These are phyloP conservation scores for Sporothrix dimorphospora DNA, from an alignment of 2,329 filamentous ascomycete genomes.

Conservation along the genomic window DNA sequence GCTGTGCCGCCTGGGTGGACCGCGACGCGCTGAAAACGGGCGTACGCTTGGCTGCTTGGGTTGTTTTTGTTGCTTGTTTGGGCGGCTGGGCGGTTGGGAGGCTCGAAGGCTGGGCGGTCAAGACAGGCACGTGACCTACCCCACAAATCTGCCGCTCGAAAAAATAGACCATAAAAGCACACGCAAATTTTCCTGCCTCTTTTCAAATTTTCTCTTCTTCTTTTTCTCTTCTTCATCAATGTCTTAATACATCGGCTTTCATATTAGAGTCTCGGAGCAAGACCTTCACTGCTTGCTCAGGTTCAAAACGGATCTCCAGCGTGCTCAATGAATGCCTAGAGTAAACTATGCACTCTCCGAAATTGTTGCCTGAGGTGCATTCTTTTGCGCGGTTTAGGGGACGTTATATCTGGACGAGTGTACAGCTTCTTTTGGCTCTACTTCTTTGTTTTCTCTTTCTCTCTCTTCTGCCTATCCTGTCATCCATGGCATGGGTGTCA, in stretches of 20 bases:
- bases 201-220: constrained; percentile 46
- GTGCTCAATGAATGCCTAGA: constrained; percentile 99
- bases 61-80: neutral
- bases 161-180: constrained; percentile 24
- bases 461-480: constrained; percentile 7
- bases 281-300: constrained; percentile 92
- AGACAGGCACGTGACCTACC: constrained; percentile 7
- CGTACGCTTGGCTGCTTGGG: neutral
- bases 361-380: constrained; percentile 64
- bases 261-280: constrained; percentile 99
- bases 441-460: neutral
- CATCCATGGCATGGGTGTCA: constrained; percentile 29
- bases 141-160: neutral
- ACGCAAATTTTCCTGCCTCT: constrained; percentile 28
- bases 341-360: constrained; percentile 70
- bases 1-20: constrained; percentile 2
- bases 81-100: no score
- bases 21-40: constrained; percentile 23
- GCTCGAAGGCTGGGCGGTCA: constrained; percentile 24
- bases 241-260: constrained; percentile 71
- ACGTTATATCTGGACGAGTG: constrained; percentile 45
- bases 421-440: constrained; percentile 38
- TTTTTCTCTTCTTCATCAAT: constrained; percentile 64
- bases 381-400: constrained; percentile 43
- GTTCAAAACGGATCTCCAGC: constrained; percentile 76